These are phyloP conservation scores for Buddleja alternifolia DNA, from an alignment of 257 asterid species.

Conservation along the genomic window DNA sequence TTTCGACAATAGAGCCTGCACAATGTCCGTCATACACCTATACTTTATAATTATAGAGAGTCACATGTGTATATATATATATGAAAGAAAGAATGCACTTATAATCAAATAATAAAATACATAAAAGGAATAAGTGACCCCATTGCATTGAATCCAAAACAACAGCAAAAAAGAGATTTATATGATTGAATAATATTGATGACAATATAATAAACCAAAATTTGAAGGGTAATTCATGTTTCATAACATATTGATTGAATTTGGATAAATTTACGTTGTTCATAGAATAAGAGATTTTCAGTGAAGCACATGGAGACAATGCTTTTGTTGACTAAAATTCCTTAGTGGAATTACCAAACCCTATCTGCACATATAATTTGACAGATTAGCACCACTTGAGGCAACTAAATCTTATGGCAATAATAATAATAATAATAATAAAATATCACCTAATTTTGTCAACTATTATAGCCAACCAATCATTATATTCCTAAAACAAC, in stretches of 20 bases:
- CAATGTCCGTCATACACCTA: too few species aligned
- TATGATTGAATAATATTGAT: too few species aligned
- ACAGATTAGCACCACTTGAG: background rate
- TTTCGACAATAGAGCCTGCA: too few species aligned
- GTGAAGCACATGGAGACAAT: background rate
- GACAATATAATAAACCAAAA: background rate
- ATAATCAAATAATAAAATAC: too few species aligned
- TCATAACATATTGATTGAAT: too few species aligned
- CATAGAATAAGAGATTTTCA: too few species aligned
- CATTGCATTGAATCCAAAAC: slow-evolving; percentile 12
- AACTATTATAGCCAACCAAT: background rate
- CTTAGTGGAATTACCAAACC: slow-evolving; percentile 40
- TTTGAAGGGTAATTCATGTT: background rate
- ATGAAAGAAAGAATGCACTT: too few species aligned
- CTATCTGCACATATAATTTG: slow-evolving; percentile 9
- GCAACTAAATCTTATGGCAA: background rate
- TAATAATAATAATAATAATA: too few species aligned
- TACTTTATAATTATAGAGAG: too few species aligned
- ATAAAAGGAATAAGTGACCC: slow-evolving; percentile 1
- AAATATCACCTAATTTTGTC: background rate
- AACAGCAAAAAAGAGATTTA: background rate
- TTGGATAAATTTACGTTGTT: too few species aligned
- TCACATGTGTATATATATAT: too few species aligned
- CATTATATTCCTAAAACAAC: background rate
- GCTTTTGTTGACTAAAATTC: slow-evolving; percentile 28